phyloP scores from a whole-genome alignment of 805 yeast species.

The Schwanniomyces occidentalis region DNA sequence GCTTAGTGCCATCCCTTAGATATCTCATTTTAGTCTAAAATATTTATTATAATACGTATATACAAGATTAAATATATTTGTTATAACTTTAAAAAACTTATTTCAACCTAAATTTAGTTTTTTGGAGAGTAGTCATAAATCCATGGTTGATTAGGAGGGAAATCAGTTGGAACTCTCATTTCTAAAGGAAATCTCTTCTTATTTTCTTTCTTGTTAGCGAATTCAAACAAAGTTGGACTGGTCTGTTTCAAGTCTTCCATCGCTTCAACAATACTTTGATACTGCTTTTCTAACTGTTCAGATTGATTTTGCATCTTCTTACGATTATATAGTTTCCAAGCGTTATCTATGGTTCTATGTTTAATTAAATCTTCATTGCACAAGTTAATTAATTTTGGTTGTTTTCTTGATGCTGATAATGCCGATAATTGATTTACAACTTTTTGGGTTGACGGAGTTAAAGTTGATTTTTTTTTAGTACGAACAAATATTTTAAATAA shows the following conservation, averaged over 20 bases:
- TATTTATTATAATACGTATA: no score
- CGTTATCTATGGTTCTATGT: slow-evolving; percentile 77
- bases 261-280: slow-evolving; percentile 63
- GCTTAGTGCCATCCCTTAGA: no score
- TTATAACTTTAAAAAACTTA: no score
- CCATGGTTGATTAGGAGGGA: slow-evolving; percentile 84
- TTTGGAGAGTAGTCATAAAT: slow-evolving; percentile 45
- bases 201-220: slow-evolving; percentile 58
- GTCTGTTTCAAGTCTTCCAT: slow-evolving; percentile 62
- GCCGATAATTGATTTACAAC: slow-evolving; percentile 69
- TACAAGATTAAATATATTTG: no score
- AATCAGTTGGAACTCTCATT: slow-evolving; percentile 84
- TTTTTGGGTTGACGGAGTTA: slow-evolving; percentile 40
- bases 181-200: slow-evolving; percentile 67
- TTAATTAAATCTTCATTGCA: slow-evolving; percentile 80
- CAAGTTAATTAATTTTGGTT: slow-evolving; percentile 76
- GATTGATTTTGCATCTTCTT: slow-evolving; percentile 45
- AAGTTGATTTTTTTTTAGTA: slow-evolving; percentile 29
- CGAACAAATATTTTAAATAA: slow-evolving; percentile 23
- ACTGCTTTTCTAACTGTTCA: slow-evolving; percentile 57
- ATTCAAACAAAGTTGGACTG: slow-evolving; percentile 55
- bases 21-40: no score
- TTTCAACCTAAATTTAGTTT: slow-evolving; percentile 1
- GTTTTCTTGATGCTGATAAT: slow-evolving; percentile 81
- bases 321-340: slow-evolving; percentile 71